Conservation (phyloP, 495 filamentous ascomycete species). For the Penicillium coprophilum region DNA sequence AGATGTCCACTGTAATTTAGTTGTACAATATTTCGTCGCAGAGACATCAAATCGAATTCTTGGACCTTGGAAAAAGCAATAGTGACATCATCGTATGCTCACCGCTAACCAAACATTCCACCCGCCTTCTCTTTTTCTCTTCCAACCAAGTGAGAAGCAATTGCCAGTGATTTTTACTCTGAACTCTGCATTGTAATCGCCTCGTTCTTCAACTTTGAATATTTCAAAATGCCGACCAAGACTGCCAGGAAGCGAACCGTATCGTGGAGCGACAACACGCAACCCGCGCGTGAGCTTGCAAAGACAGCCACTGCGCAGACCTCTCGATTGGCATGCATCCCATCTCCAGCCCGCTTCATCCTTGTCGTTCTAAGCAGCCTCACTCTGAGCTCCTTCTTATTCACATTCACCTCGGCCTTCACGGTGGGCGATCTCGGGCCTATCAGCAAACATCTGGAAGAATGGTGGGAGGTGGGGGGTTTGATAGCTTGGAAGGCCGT, state of each 20-base stretch:
- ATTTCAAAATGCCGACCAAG: constrained; percentile 10
- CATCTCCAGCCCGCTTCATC: constrained; percentile 56
- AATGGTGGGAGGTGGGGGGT: constrained; percentile 59
- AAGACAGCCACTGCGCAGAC: constrained; percentile 5
- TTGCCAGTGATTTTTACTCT: neutral
- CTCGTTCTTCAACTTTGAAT: neutral
- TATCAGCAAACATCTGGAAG: constrained; percentile 60
- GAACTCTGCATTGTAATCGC: neutral
- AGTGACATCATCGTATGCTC: constrained; percentile 42
- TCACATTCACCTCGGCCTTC: constrained; percentile 51
- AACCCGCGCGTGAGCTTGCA: constrained; percentile 16
- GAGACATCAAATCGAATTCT: neutral
- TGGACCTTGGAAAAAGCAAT: constrained; percentile 16
- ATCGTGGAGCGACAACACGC: constrained; percentile 6
- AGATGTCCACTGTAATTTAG: constrained; percentile 8
- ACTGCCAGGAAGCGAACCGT: constrained; percentile 17
- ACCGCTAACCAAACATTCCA: constrained; percentile 27
- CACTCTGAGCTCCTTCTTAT: constrained; percentile 54
- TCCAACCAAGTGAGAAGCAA: constrained; percentile 2
- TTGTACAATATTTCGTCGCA: neutral
- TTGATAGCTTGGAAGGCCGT: constrained; percentile 66
- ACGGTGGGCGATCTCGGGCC: constrained; percentile 57
- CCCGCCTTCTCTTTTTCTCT: constrained; percentile 13
- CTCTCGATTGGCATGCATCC: constrained; percentile 33
- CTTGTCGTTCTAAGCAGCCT: constrained; percentile 66